Evolutionary conservation across 768 basidiomycete species (phyloP).

Genomic region (Symmetrospora coprosmae): DNA sequence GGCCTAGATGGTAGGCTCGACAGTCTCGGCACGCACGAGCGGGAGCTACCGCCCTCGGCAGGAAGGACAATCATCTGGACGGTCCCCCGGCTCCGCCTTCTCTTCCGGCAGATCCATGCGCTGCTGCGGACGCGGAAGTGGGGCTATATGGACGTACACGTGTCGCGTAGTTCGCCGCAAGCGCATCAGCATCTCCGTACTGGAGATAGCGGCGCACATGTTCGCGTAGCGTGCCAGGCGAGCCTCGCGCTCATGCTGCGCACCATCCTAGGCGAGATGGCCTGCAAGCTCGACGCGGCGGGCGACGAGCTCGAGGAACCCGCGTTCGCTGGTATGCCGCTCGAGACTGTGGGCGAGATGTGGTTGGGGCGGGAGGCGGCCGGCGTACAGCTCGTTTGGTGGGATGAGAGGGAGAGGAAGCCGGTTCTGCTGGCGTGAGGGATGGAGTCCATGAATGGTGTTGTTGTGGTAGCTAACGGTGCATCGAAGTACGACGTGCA

Average conservation of each 20-base stretch:
- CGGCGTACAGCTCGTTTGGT: slow-evolving; percentile 6
- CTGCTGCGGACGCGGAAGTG: neutral
- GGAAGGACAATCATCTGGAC: neutral
- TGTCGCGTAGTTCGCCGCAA: neutral
- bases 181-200: neutral
- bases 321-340: neutral
- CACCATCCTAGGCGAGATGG: neutral
- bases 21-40: no score
- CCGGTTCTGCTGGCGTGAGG: neutral
- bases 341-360: neutral
- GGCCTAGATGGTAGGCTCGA: neutral
- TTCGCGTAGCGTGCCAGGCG: no score
- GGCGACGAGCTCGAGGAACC: neutral
- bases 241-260: slow-evolving; percentile 2
- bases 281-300: neutral
- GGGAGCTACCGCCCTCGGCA: no score
- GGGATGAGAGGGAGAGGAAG: slow-evolving; percentile 11
- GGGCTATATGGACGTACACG: neutral
- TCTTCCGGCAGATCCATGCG: neutral
- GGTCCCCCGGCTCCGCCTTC: neutral
- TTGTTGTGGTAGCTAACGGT: no score
- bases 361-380: neutral
- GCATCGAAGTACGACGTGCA: no score
- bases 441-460: no score
- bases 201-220: no score